Conservation (phyloP, 1,139 yeast species). For the Candida dubliniensis region DNA sequence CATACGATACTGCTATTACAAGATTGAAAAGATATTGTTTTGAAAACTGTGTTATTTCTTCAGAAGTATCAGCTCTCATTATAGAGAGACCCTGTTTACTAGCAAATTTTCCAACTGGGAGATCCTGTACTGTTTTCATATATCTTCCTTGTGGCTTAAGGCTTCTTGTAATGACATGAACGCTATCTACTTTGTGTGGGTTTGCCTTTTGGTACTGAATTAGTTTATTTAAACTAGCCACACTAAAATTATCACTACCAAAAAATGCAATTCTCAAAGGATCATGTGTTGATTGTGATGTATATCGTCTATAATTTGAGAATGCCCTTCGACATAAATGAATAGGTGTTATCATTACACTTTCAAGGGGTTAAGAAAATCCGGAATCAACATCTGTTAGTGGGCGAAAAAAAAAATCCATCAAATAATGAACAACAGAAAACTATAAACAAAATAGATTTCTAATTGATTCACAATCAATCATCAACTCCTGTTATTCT, state of each 20-base stretch:
- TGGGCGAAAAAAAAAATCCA: neutral
- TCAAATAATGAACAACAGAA: too few species aligned
- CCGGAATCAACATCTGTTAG: too few species aligned
- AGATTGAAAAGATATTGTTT: slow-evolving; percentile 45
- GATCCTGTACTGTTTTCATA: slow-evolving; percentile 44
- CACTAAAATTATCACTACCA: slow-evolving; percentile 80
- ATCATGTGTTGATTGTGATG: slow-evolving; percentile 6
- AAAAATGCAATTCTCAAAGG: slow-evolving; percentile 56
- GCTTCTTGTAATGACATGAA: slow-evolving; percentile 60
- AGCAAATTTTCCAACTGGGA: slow-evolving; percentile 56
- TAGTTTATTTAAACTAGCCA: slow-evolving; percentile 53
- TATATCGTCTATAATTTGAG: neutral
- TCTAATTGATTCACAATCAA: too few species aligned
- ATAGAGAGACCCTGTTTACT: slow-evolving; percentile 32
- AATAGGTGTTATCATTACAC: neutral
- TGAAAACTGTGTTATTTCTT: slow-evolving; percentile 47
- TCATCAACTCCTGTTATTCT: neutral
- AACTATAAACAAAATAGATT: too few species aligned
- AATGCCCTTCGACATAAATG: neutral
- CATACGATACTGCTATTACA: slow-evolving; percentile 88
- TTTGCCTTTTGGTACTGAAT: slow-evolving; percentile 28
- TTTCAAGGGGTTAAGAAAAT: neutral
- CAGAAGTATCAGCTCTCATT: slow-evolving; percentile 57
- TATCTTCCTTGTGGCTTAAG: slow-evolving; percentile 76
- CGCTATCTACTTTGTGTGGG: slow-evolving; percentile 33